Evolutionary conservation across 2,329 filamentous ascomycete species (phyloP).

Genomic region (Penicillium sclerotigenum): DNA sequence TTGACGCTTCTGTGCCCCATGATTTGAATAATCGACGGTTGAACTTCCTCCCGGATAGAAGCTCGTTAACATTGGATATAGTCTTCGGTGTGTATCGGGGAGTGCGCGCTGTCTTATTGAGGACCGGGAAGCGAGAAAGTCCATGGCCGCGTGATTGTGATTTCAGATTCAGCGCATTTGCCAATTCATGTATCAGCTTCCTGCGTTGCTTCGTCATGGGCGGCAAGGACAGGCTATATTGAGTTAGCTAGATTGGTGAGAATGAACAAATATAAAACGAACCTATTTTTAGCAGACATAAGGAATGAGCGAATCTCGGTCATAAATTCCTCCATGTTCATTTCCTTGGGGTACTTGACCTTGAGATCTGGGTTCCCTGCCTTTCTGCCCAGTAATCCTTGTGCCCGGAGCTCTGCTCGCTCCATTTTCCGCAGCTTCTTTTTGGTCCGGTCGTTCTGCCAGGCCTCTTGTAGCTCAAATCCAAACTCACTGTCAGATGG

Average conservation of each 20-base stretch:
- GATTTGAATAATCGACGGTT: slow-evolving; percentile 26
- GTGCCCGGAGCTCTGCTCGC: slow-evolving; percentile 64
- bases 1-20: slow-evolving; percentile 23
- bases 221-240: slow-evolving; percentile 65
- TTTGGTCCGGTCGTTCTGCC: slow-evolving; percentile 65
- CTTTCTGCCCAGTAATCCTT: slow-evolving; percentile 62
- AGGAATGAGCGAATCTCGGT: slow-evolving; percentile 72
- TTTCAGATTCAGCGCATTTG: slow-evolving; percentile 70
- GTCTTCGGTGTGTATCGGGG: slow-evolving; percentile 56
- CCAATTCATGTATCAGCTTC: slow-evolving; percentile 76
- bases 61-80: slow-evolving; percentile 46
- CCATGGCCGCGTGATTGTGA: slow-evolving; percentile 80
- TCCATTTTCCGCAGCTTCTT: slow-evolving; percentile 69
- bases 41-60: slow-evolving; percentile 36
- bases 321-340: slow-evolving; percentile 67
- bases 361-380: slow-evolving; percentile 58
- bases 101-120: slow-evolving; percentile 72
- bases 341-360: slow-evolving; percentile 69
- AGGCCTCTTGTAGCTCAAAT: slow-evolving; percentile 56
- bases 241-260: slow-evolving; percentile 5
- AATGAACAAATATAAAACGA: slow-evolving; percentile 26
- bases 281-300: slow-evolving; percentile 61
- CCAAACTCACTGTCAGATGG: slow-evolving; percentile 67
- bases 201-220: slow-evolving; percentile 79
- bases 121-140: slow-evolving; percentile 67